Base-by-base conservation (phyloP, 495 filamentous ascomycete genomes). In the Trichoderma parareesei region DNA sequence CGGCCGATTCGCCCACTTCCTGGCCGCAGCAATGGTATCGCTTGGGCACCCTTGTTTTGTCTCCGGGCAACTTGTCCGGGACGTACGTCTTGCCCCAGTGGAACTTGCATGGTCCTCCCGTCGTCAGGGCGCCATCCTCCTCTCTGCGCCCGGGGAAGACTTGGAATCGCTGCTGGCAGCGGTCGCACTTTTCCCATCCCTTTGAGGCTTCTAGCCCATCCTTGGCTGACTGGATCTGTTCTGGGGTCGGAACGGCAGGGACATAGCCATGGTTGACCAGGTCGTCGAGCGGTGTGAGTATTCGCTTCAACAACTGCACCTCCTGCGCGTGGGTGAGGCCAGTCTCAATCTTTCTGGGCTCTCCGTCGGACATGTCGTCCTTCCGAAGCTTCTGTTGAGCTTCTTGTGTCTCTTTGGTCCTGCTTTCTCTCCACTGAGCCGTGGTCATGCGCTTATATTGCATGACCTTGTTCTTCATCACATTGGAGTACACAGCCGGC, bases 111-210 rank as follows among this genome's bases (percentile, higher is more conserved):
- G 73, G 70, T 0, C 93, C 92, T 40, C 89, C 88, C 4, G 83
- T 86, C 0, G 93, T 82, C 46, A 97, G 79, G 2, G 86, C 83
- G 2, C 93, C 94, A 69, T 98, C 94, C 64, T 84, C 84, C 62
- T 84, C 82, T 60, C 91, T 82, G 42, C 94, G 88, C 16, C 91
- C 91, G 7, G 93, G 91, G 69, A 95, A 98, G 16, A 96, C 91
- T 73, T 97, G 92, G 70, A 99, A 98, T 38, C 93, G 85, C 27
- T 82, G 84, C 33, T 76, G 80, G 74, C 94, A 99, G 14, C 94
- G 88, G 70, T 97, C 93, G 70, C 94, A 99, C 16, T 82, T 75
- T 75, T 98, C 95, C 80, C 86, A 96, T 49, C 90, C 89, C 46
- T 85, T 80, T 11, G 87, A 82, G 7, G 85, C 80, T 48, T 84